These are phyloP conservation scores for Albatrellus ellisii DNA, from an alignment of 768 basidiomycete genomes.

Conservation along the genomic window DNA sequence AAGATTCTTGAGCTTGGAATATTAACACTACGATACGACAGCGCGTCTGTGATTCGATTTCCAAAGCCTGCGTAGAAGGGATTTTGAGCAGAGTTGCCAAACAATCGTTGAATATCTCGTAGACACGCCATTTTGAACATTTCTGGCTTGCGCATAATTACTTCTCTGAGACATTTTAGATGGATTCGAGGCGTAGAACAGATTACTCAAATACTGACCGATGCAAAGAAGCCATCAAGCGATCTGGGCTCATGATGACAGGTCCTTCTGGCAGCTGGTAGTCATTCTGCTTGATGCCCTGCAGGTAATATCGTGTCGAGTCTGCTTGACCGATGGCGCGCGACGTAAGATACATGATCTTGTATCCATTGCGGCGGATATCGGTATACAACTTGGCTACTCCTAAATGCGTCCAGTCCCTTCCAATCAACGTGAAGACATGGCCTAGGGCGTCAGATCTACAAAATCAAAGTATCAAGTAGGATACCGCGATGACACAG, in stretches of 20 bases:
- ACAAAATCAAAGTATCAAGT: background rate
- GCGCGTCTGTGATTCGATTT: slow-evolving; percentile 94
- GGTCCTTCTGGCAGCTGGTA: slow-evolving; percentile 97
- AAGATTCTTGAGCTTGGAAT: slow-evolving; percentile 92
- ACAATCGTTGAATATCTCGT: slow-evolving; percentile 85
- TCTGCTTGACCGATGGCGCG: slow-evolving; percentile 97
- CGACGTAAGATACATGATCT: slow-evolving; percentile 95
- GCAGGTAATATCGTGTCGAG: slow-evolving; percentile 88
- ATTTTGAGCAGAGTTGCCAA: slow-evolving; percentile 54
- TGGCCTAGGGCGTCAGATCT: slow-evolving; percentile 96
- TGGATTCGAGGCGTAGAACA: background rate
- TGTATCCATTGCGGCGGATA: slow-evolving; percentile 91
- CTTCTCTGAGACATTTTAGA: slow-evolving; percentile 46
- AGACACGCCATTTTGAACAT: slow-evolving; percentile 99
- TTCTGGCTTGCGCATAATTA: slow-evolving; percentile 97
- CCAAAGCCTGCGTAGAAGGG: slow-evolving; percentile 98
- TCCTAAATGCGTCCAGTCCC: slow-evolving; percentile 96
- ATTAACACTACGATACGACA: slow-evolving; percentile 95
- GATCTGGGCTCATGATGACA: slow-evolving; percentile 97
- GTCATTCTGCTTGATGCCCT: slow-evolving; percentile 88
- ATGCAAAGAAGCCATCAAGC: slow-evolving; percentile 88
- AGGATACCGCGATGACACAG: background rate
- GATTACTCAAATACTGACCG: slow-evolving; percentile 41
- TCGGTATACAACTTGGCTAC: slow-evolving; percentile 97
- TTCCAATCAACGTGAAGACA: slow-evolving; percentile 93